Conservation (phyloP, 2,329 filamentous ascomycete genomes). For the Epichloe gansuensis region DNA sequence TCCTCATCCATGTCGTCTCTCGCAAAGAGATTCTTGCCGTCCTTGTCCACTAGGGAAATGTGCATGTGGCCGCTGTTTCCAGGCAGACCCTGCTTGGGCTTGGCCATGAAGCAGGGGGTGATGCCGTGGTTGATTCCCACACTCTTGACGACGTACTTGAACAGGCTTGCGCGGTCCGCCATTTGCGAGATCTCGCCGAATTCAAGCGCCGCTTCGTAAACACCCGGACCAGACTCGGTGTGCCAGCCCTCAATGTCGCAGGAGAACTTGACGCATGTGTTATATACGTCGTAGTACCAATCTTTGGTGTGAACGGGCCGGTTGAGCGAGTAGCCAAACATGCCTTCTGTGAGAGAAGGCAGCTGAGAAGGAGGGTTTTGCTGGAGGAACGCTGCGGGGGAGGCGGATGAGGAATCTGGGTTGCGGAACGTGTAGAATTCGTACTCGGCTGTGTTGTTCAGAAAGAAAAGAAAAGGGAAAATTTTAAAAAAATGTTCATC, state of each 20-base stretch:
- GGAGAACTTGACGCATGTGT: slow-evolving; percentile 62
- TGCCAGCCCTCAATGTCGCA: slow-evolving; percentile 91
- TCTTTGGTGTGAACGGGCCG: slow-evolving; percentile 81
- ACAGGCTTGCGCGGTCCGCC: slow-evolving; percentile 83
- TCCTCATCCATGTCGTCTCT: slow-evolving; percentile 59
- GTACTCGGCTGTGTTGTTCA: slow-evolving; percentile 58
- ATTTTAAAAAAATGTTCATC: neutral
- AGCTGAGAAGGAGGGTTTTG: slow-evolving; percentile 61
- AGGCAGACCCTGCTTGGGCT: slow-evolving; percentile 78
- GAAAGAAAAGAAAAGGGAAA: neutral
- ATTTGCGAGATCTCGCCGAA: slow-evolving; percentile 79
- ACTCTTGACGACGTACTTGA: slow-evolving; percentile 92
- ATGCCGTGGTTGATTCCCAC: slow-evolving; percentile 79
- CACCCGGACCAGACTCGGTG: slow-evolving; percentile 84
- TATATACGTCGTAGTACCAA: slow-evolving; percentile 81
- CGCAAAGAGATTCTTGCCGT: slow-evolving; percentile 75
- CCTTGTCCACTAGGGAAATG: slow-evolving; percentile 68
- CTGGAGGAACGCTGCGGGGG: slow-evolving; percentile 61
- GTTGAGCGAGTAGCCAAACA: slow-evolving; percentile 91
- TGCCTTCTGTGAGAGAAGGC: slow-evolving; percentile 74
- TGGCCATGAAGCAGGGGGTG: slow-evolving; percentile 97
- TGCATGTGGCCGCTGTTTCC: slow-evolving; percentile 97
- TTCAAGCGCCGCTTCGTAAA: slow-evolving; percentile 89
- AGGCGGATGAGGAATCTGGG: slow-evolving; percentile 41
- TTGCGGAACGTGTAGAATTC: slow-evolving; percentile 87